Percentiles rank a stretch among this genome's conserved stretches.
These are phyloP conservation scores for Termitomyces sp. DNA, from an alignment of 768 basidiomycete genomes.

Conservation along the genomic window DNA sequence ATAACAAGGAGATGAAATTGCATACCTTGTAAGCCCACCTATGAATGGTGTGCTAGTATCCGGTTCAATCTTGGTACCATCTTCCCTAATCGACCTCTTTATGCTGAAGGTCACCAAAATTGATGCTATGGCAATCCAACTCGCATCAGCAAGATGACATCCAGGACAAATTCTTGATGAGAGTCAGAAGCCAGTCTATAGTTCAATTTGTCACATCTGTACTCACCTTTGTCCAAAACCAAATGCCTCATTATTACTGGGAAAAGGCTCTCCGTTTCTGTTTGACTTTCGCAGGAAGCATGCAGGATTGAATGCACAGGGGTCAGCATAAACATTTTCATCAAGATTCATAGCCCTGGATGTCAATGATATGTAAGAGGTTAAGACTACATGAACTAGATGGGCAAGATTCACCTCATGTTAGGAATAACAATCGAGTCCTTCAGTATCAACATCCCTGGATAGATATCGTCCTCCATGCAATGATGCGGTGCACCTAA, in stretches of 20 bases:
- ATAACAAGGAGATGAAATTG: background rate
- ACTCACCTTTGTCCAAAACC: constrained; percentile 15
- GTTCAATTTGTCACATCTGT: background rate
- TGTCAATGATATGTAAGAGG: too few relatives aligned
- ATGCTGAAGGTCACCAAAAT: constrained; percentile 29
- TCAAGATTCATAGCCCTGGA: constrained; percentile 37
- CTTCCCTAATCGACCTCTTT: constrained; percentile 24
- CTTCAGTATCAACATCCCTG: constrained; percentile 35
- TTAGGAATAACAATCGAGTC: constrained; percentile 23
- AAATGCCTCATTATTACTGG: constrained; percentile 13
- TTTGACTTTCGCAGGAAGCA: constrained; percentile 30
- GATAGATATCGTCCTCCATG: constrained; percentile 29
- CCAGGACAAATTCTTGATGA: constrained; percentile 34
- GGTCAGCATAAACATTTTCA: constrained; percentile 31
- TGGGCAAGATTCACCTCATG: constrained; percentile 15
- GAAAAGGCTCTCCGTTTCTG: constrained; percentile 11
- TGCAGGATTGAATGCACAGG: constrained; percentile 37
- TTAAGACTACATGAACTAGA: too few relatives aligned
- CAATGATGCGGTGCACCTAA: constrained; percentile 26
- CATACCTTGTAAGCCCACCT: constrained; percentile 24
- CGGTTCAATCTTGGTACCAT: constrained; percentile 32
- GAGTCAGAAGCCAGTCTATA: background rate
- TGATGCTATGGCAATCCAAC: constrained; percentile 20
- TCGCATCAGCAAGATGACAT: constrained; percentile 35
- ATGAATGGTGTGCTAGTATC: constrained; percentile 23